Percentiles rank a stretch among this genome's conserved stretches.
These are phyloP conservation scores for Capillidium heterosporum DNA, from an alignment of 371 early-diverging fungal species.

Conservation along the genomic window DNA sequence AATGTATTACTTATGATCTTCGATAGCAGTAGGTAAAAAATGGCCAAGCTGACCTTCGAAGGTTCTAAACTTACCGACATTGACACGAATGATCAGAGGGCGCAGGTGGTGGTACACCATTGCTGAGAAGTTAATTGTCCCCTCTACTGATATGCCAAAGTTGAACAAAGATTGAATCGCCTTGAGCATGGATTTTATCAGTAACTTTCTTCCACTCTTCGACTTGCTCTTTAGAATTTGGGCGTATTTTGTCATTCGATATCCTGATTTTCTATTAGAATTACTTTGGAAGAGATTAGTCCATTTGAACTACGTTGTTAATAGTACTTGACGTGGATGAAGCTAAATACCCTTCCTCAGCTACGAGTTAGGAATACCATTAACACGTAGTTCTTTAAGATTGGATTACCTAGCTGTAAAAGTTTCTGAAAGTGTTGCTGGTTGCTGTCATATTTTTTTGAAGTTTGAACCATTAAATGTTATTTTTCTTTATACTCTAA, in stretches of 20 bases:
- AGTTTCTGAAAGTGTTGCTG: not conserved
- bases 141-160: constrained; percentile 19
- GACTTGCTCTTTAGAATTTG: constrained; percentile 28
- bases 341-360: constrained; percentile 18
- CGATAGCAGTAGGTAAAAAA: not conserved
- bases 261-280: constrained; percentile 18
- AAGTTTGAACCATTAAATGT: too few species aligned
- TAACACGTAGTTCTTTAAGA: constrained; percentile 14
- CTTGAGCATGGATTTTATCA: constrained; percentile 22
- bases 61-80: not conserved
- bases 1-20: not conserved
- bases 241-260: constrained; percentile 15
- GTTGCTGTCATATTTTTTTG: too few species aligned
- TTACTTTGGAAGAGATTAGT: constrained; percentile 30
- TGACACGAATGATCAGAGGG: not conserved
- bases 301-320: constrained; percentile 29
- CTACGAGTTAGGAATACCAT: constrained; percentile 28
- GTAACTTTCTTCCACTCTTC: constrained; percentile 21
- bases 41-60: not conserved
- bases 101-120: not conserved
- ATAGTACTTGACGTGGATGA: constrained; percentile 26
- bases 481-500: too few species aligned
- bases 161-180: constrained; percentile 21
- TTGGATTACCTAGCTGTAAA: not conserved
- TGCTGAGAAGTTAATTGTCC: not conserved